Conservation (phyloP, 2,329 filamentous ascomycete genomes). For the Aciculosporium take region DNA sequence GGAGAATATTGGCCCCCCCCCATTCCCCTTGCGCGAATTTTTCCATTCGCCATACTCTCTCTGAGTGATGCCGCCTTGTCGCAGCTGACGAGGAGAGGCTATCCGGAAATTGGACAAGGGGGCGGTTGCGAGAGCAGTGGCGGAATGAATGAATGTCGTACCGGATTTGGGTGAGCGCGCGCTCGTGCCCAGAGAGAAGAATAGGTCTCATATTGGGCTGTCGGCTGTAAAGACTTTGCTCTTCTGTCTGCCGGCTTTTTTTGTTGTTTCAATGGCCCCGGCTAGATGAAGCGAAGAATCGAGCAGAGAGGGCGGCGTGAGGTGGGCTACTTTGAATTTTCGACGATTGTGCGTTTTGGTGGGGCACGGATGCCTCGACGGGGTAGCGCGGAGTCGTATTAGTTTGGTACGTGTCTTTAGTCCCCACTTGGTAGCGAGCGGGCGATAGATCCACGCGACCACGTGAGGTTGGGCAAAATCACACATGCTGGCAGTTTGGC, state of each 20-base stretch:
- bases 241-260: too few species aligned
- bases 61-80: neutral
- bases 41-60: neutral
- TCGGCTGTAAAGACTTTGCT: conserved; percentile 8
- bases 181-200: conserved; percentile 89
- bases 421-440: neutral
- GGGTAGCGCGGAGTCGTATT: conserved; percentile 6
- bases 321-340: conserved; percentile 25
- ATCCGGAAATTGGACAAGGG: neutral
- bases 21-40: neutral
- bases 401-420: neutral
- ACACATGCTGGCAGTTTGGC: neutral
- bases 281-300: conserved; percentile 6
- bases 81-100: neutral
- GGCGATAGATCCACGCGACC: neutral
- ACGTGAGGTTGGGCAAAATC: neutral
- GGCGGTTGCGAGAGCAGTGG: neutral
- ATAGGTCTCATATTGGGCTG: conserved; percentile 79
- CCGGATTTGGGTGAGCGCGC: conserved; percentile 89
- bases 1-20: too few species aligned
- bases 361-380: conserved; percentile 17
- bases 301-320: conserved; percentile 12
- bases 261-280: conserved; percentile 4
- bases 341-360: conserved; percentile 33
- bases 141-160: conserved; percentile 30